Percentiles rank a stretch among this genome's conserved stretches.
phyloP scores from a whole-genome alignment of 805 yeast genomes.

The Pichia heedii region DNA sequence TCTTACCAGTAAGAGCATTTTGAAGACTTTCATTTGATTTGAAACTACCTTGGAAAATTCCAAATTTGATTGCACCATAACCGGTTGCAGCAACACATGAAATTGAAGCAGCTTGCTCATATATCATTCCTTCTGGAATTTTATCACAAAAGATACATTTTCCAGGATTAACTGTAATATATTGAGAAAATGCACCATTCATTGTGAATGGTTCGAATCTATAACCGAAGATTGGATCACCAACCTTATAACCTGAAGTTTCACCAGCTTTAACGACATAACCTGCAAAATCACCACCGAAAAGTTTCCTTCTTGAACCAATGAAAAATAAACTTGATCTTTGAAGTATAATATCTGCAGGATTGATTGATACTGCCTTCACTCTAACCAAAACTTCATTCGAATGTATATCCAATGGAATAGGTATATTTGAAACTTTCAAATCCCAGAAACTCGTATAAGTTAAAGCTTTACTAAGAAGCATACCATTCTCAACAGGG shows the following conservation, averaged over 20 bases:
- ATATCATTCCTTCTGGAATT: constrained; percentile 38
- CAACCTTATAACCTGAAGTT: constrained; percentile 8
- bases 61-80: constrained; percentile 12
- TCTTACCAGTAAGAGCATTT: constrained; percentile 23
- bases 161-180: constrained; percentile 29
- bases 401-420: constrained; percentile 5
- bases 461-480: constrained; percentile 11
- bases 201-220: constrained; percentile 1
- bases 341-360: constrained; percentile 11
- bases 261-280: constrained; percentile 14
- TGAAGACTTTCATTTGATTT: background rate
- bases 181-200: constrained; percentile 38
- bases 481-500: constrained; percentile 3
- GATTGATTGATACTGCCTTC: constrained; percentile 14
- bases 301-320: constrained; percentile 8
- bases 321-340: constrained; percentile 3
- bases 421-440: background rate
- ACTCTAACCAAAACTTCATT: constrained; percentile 11
- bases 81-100: constrained; percentile 63
- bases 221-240: constrained; percentile 15
- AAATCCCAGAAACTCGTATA: constrained; percentile 11
- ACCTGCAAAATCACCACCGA: constrained; percentile 18
- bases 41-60: background rate
- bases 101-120: constrained; percentile 54
- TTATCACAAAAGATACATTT: constrained; percentile 20